Percentiles rank a stretch among this genome's conserved stretches.
phyloP scores from a whole-genome alignment of 495 filamentous ascomycete genomes.

The Trichoderma erinaceum region DNA sequence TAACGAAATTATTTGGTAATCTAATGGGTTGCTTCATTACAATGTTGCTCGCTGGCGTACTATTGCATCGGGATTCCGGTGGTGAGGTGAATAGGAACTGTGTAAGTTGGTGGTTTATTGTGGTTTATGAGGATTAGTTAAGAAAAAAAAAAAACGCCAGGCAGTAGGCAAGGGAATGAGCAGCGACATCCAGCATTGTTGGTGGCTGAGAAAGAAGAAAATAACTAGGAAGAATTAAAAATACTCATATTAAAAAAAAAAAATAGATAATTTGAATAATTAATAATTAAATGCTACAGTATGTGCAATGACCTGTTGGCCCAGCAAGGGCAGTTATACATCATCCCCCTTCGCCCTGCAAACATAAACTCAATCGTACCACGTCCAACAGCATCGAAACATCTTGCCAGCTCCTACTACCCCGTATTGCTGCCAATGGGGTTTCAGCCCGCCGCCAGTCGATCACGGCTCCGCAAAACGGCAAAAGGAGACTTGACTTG shows the following conservation, averaged over 20 bases:
- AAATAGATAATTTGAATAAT: background rate
- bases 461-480: slow-evolving; percentile 9
- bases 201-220: background rate
- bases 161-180: background rate
- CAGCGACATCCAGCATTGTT: no score
- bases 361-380: no score
- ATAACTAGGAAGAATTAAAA: background rate
- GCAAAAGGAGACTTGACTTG: slow-evolving; percentile 1
- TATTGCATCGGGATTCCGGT: background rate
- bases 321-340: no score
- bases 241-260: background rate
- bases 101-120: background rate
- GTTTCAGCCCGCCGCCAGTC: background rate
- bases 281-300: no score
- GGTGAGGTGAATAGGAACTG: slow-evolving; percentile 6
- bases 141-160: background rate
- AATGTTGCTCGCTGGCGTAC: background rate
- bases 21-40: background rate
- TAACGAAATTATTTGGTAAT: background rate
- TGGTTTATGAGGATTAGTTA: background rate
- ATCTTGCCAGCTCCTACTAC: no score
- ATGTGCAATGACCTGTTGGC: no score
- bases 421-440: background rate
- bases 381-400: background rate
- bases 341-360: no score